Base-by-base conservation (phyloP, 169 alveolate genomes). In the Pseudocohnilembus persalinus region DNA sequence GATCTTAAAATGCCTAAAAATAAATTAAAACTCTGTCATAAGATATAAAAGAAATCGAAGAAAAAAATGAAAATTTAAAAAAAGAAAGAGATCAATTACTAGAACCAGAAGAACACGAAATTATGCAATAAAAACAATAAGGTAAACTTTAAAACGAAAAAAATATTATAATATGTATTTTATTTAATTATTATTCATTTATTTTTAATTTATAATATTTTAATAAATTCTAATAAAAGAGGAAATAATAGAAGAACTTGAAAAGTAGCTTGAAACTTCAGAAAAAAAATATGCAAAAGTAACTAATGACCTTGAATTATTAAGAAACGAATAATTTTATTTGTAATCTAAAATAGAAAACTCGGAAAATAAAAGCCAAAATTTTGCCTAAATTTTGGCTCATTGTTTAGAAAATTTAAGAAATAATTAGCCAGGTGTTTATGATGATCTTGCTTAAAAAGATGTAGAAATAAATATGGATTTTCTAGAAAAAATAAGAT, bases 1-100 rank as follows among this genome's bases (percentile, higher is more conserved):
- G 97, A 77, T 88, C 94, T 65, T 96, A 94, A 76, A 90, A 88
- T 80, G 92, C 94, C 63, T 83, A 94, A 75, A 92, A 92, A 77
- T 89, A 92, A 27, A 94, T 94, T 35, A 92, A 92, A 74, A 90
- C 89, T 74, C 85, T 94, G 29, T 87, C 89, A 31, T 72, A 88
- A 76, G 75, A 86, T 33, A 90, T 91, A 0, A 94, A 92, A 75
- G 96, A 94, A 49, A 31, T 92, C 20, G 94, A 90, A 77, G 91
- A 90, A 15, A 92, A 90, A 64, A 68, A 32, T 26, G 85, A 77
- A 34, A 28, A 27, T 73, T 28, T 68, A 68, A 81, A 85, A 85
- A 26, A 85, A 73, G 73, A 75, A 29, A 73, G 75, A 81, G 83
- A 86, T 29, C 34, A 79, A 26, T 76, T 79, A 27, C 65, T 20